Base-by-base conservation (phyloP, 192 early-diverging fungal genomes). In the Tieghemiomyces parasiticus region DNA sequence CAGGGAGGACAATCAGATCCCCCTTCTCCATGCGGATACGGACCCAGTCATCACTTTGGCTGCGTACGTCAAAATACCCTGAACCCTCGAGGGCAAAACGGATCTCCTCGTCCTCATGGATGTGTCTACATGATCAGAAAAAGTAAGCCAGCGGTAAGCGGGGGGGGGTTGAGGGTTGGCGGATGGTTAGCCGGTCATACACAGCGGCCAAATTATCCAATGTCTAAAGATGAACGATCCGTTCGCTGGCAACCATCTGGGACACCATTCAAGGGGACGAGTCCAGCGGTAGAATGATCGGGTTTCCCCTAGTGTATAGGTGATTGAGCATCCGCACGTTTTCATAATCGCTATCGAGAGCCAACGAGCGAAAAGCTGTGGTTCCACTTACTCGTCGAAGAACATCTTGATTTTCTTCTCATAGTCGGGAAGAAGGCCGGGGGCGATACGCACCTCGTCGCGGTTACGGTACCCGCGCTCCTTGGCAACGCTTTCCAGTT, bases 51-150 rank as follows among this genome's bases (percentile, higher is more conserved):
- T 84, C 78, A 0, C 61, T 46, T 25, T 55, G 66, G 63, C 80
- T 78, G 45, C 87, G 75, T 42, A 87, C 81, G 61, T 88, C 93
- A 78, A 97, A 93, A 75, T 83, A 98, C n/a, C 93, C 95, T 24
- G 81, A 75, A 19, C 95, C 95, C 19, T 87, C 91, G 38, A 90
- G 58, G 54, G 95, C 82, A 65, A 74, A 96, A 29, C 95, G 83
- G 63, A 98, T 98, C 70, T 98, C 93, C 76, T 99, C 95, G 62
- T 95, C 94, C 59, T 93, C 92, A 69, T 96, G 93, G 56, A 94
- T 75, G 67, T 97, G 92, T 60, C 80, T 81, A 56, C 32, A 44
- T 66, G 35, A 60, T 14, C 28, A 31, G 55, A 59, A 42, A 50
- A n/a, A n/a, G n/a, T n/a, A n/a, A n/a, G n/a, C n/a, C n/a, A n/a